These are phyloP conservation scores for Leptomonas pyrrhocoris DNA, from an alignment of 208 protist species.

Conservation along the genomic window DNA sequence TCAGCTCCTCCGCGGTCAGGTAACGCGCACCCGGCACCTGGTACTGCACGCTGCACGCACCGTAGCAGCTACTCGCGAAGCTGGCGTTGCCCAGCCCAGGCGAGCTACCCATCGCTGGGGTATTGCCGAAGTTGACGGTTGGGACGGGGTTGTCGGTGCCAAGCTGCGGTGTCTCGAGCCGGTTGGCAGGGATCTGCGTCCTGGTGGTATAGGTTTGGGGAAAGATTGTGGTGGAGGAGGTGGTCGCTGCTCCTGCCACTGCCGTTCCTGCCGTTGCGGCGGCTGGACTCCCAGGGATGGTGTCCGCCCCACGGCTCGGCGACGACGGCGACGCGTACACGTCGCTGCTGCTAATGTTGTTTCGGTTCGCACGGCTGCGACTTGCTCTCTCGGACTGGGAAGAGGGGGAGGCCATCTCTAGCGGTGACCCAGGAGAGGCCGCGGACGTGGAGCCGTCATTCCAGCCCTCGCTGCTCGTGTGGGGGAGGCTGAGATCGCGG, in stretches of 20 bases:
- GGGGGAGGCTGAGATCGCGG: neutral
- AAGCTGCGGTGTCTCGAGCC: conserved; percentile 31
- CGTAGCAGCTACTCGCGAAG: conserved; percentile 29
- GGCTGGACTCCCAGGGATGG: too few relatives aligned
- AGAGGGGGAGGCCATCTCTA: neutral
- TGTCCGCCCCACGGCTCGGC: neutral
- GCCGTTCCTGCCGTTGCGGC: neutral
- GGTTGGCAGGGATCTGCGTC: conserved; percentile 12
- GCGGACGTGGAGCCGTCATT: conserved; percentile 5
- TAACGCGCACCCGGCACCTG: conserved; percentile 44
- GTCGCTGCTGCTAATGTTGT: neutral
- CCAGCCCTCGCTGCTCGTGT: neutral
- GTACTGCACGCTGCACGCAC: conserved; percentile 38
- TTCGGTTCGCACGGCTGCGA: neutral
- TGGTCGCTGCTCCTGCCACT: neutral
- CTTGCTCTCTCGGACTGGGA: neutral
- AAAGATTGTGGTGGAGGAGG: neutral
- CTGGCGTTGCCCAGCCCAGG: conserved; percentile 20
- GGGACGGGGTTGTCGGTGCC: neutral
- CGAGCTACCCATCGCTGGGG: conserved; percentile 4
- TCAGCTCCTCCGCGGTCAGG: conserved; percentile 32
- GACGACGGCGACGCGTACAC: neutral
- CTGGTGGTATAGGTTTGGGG: neutral
- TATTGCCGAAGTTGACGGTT: neutral
- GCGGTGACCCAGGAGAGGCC: neutral